Percentiles rank a stretch among this genome's conserved stretches.
Conservation (phyloP, 1,284 basidiomycete species). For the Schizophyllum commune region DNA sequence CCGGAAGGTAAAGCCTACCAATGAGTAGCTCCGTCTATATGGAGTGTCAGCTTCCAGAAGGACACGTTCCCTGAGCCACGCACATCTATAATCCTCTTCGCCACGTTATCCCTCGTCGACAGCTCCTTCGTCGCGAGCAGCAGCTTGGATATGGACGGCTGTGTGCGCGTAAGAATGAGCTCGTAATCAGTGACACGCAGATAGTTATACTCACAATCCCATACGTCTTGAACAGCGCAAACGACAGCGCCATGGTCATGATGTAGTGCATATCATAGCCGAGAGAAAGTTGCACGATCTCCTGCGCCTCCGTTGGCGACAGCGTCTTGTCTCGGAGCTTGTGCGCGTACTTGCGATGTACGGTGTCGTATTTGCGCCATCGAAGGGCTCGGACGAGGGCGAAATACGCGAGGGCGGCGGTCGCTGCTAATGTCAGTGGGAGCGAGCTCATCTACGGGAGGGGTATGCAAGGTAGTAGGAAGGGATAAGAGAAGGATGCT, state of each 20-base stretch:
- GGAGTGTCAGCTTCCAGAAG: too few species aligned
- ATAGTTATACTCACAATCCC: slow-evolving; percentile 29
- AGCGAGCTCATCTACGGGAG: too few species aligned
- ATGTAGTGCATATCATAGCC: slow-evolving; percentile 37
- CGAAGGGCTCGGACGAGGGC: slow-evolving; percentile 23
- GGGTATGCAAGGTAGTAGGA: too few species aligned
- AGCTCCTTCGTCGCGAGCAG: slow-evolving; percentile 32
- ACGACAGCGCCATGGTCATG: slow-evolving; percentile 28
- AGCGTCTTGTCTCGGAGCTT: slow-evolving; percentile 12
- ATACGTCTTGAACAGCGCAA: slow-evolving; percentile 44
- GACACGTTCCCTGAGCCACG: too few species aligned
- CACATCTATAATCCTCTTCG: slow-evolving; percentile 38
- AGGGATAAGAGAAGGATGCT: too few species aligned
- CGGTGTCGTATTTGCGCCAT: slow-evolving; percentile 27
- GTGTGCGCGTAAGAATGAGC: background rate
- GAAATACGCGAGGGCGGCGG: slow-evolving; percentile 16
- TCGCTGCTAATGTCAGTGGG: too few species aligned
- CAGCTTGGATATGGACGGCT: slow-evolving; percentile 39
- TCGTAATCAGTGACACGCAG: background rate
- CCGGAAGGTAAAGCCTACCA: too few species aligned
- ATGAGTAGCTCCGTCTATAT: slow-evolving; percentile 34
- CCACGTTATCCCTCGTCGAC: slow-evolving; percentile 23
- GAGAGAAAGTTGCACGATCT: slow-evolving; percentile 24
- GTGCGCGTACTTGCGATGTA: slow-evolving; percentile 26
- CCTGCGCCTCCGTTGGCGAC: slow-evolving; percentile 1